phyloP scores from a whole-genome alignment of 129 eudicot species.

The sunflower (Helianthus annuus) region HanXRQr2.0-SUNRISE NC_035443.2:169875569-169876068 shows the following conservation, averaged over 20 bases:
- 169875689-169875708: constrained; percentile 43
- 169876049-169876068: constrained; percentile 67
- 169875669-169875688: constrained; percentile 64
- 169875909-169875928: constrained; percentile 64
- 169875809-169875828: constrained; percentile 81
- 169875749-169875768: constrained; percentile 92
- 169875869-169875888: constrained; percentile 41
- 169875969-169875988: constrained; percentile 79
- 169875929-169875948: constrained; percentile 65
- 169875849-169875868: constrained; percentile 36
- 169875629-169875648: constrained; percentile 71
- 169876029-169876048: constrained; percentile 93
- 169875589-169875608: constrained; percentile 60
- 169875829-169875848: constrained; percentile 36
- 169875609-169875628: constrained; percentile 74
- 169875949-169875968: constrained; percentile 70
- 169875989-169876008: constrained; percentile 68
- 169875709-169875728: constrained; percentile 54
- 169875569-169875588: constrained; percentile 95
- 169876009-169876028: constrained; percentile 72
- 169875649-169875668: constrained; percentile 61
- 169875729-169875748: constrained; percentile 78
- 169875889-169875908: constrained; percentile 56
- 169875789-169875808: constrained; percentile 85
- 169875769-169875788: constrained; percentile 81